phyloP scores from a whole-genome alignment of 2,329 filamentous ascomycete genomes.

The Fonsecaea erecta region DNA sequence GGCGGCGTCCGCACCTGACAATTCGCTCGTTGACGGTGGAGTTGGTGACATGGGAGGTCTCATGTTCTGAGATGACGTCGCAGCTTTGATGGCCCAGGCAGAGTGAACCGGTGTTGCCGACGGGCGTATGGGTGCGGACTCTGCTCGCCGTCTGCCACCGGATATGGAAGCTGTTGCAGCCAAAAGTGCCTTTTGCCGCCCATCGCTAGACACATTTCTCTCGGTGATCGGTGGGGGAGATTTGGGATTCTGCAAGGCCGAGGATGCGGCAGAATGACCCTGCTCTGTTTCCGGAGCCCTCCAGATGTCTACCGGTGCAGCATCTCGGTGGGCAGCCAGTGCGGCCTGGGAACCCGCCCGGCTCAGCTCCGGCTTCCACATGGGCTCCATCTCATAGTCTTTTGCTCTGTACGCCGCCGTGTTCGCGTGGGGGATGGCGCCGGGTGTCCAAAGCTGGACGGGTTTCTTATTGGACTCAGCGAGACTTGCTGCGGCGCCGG shows the following conservation, averaged over 20 bases:
- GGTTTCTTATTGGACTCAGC: conserved; percentile 73
- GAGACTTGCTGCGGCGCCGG: conserved; percentile 73
- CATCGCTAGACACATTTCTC: conserved; percentile 55
- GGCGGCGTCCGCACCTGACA: conserved; percentile 58
- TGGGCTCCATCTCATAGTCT: conserved; percentile 64
- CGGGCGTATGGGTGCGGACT: conserved; percentile 61
- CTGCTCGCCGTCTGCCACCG: conserved; percentile 64
- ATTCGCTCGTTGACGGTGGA: conserved; percentile 49
- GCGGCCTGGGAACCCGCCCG: conserved; percentile 75
- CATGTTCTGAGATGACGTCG: conserved; percentile 65
- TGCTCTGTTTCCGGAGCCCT: conserved; percentile 53
- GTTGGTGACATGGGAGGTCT: conserved; percentile 47
- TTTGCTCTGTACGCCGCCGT: conserved; percentile 64
- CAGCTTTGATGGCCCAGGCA: conserved; percentile 72
- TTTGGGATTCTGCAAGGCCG: conserved; percentile 64
- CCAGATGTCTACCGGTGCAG: conserved; percentile 58
- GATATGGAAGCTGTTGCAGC: conserved; percentile 80
- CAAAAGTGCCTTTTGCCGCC: conserved; percentile 68
- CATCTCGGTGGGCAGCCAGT: conserved; percentile 64
- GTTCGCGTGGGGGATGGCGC: conserved; percentile 63
- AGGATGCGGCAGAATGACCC: conserved; percentile 71
- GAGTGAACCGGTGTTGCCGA: conserved; percentile 49
- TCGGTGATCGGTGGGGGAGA: conserved; percentile 52
- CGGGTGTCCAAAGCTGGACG: conserved; percentile 69
- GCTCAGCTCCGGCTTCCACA: conserved; percentile 68